Conservation (phyloP, 2,329 filamentous ascomycete species). For the Talaromyces sp. region DNA sequence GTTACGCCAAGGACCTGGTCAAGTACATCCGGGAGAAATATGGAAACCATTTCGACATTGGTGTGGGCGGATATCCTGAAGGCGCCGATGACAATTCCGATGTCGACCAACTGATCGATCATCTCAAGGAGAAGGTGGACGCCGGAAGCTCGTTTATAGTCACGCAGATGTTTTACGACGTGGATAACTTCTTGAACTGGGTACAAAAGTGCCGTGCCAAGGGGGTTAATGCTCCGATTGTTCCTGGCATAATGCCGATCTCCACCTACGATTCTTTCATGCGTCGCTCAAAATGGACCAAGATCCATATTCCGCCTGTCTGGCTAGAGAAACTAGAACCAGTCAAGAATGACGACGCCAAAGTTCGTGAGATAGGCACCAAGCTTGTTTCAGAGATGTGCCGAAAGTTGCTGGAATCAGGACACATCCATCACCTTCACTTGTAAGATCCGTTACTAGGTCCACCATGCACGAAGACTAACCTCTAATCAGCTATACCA, state of each 20-base stretch:
- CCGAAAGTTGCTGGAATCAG: slow-evolving; percentile 72
- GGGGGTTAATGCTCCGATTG: slow-evolving; percentile 77
- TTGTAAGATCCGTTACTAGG: slow-evolving; percentile 52
- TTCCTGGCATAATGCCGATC: slow-evolving; percentile 89
- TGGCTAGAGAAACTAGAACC: slow-evolving; percentile 83
- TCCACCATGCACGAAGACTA: background rate
- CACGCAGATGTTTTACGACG: slow-evolving; percentile 99
- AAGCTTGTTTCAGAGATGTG: slow-evolving; percentile 85
- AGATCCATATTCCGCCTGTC: slow-evolving; percentile 71
- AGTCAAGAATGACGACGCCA: slow-evolving; percentile 93
- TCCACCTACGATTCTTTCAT: slow-evolving; percentile 92
- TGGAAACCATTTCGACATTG: slow-evolving; percentile 91
- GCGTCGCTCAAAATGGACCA: slow-evolving; percentile 84
- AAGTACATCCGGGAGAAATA: slow-evolving; percentile 75
- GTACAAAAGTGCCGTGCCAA: slow-evolving; percentile 76
- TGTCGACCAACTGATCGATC: slow-evolving; percentile 77
- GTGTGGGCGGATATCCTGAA: slow-evolving; percentile 93
- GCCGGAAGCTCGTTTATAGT: slow-evolving; percentile 90
- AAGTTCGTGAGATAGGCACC: slow-evolving; percentile 85
- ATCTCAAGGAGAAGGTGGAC: slow-evolving; percentile 96
- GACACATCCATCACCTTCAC: slow-evolving; percentile 75
- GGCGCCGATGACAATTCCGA: slow-evolving; percentile 90
- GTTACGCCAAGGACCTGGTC: slow-evolving; percentile 87
- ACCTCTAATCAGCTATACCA: slow-evolving; percentile 64
- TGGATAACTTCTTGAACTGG: slow-evolving; percentile 90